Percentiles rank a stretch among this genome's conserved stretches.
phyloP scores from a whole-genome alignment of 192 early-diverging fungal genomes.

The Allomyces javanicus region DNA sequence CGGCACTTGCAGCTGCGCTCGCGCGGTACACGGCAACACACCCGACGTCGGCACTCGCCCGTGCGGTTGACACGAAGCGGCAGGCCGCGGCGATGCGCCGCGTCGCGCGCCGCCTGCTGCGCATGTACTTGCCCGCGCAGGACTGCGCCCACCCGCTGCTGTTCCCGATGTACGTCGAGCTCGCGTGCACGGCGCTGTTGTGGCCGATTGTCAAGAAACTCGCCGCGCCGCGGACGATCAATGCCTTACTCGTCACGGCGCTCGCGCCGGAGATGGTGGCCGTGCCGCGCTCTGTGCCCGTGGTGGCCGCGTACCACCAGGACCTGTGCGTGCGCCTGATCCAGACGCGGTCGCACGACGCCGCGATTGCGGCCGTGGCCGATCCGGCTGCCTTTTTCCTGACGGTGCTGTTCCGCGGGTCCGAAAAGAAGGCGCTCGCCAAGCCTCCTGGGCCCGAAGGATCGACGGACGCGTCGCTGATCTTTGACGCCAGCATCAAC shows the following conservation, averaged over 20 bases:
- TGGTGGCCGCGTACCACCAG: not conserved
- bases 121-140: not conserved
- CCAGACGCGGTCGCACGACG: not conserved
- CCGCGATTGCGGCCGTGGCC: not conserved
- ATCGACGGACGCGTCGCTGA: not conserved
- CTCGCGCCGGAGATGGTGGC: not conserved
- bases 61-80: not conserved
- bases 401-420: not conserved
- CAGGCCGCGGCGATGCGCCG: not conserved
- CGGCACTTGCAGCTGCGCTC: too few relatives aligned
- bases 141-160: not conserved
- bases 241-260: not conserved
- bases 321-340: not conserved
- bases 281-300: not conserved
- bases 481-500: not conserved
- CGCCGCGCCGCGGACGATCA: not conserved
- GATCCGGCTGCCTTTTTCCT: not conserved
- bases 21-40: too few relatives aligned
- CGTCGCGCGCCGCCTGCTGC: not conserved
- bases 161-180: not conserved
- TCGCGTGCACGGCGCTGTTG: not conserved
- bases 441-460: not conserved
- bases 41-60: not conserved
- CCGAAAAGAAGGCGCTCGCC: not conserved
- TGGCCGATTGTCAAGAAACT: not conserved